Conservation (phyloP, 495 filamentous ascomycete species). For the Peziza echinospora region DNA sequence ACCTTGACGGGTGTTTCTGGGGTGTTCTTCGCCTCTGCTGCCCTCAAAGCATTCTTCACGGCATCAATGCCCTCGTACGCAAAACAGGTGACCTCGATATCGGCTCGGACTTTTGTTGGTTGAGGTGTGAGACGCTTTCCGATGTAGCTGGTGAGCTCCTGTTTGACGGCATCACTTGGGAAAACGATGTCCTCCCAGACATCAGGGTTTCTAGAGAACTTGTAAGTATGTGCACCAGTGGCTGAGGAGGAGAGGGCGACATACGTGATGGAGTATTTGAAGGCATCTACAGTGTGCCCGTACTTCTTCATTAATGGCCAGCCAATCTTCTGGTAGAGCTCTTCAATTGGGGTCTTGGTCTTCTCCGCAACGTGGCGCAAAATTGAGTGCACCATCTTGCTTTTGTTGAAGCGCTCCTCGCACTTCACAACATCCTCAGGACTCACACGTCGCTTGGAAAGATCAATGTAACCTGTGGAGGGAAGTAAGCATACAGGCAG, state of each 20-base stretch:
- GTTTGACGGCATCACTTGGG: constrained; percentile 61
- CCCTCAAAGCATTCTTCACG: constrained; percentile 72
- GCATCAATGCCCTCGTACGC: constrained; percentile 97
- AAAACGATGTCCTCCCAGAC: constrained; percentile 87
- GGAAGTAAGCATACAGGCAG: not conserved
- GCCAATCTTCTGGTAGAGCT: constrained; percentile 76
- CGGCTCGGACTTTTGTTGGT: constrained; percentile 91
- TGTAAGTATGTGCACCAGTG: not conserved
- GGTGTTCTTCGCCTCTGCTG: constrained; percentile 74
- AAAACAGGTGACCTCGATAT: constrained; percentile 96
- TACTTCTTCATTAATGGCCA: constrained; percentile 98
- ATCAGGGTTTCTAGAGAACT: constrained; percentile 56
- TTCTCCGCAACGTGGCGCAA: constrained; percentile 97
- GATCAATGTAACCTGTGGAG: constrained; percentile 70
- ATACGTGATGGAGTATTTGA: constrained; percentile 96
- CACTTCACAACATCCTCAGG: constrained; percentile 95
- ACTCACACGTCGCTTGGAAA: constrained; percentile 91
- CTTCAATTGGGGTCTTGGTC: constrained; percentile 77
- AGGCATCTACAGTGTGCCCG: constrained; percentile 88
- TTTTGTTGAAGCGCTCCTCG: constrained; percentile 98
- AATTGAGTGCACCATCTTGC: constrained; percentile 96
- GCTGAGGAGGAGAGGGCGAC: constrained; percentile 10
- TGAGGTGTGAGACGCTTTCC: constrained; percentile 88
- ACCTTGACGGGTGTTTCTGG: constrained; percentile 85
- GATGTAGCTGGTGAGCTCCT: constrained; percentile 81